These are phyloP conservation scores for Fusarium sp. DNA, from an alignment of 2,329 filamentous ascomycete species.

Conservation along the genomic window DNA sequence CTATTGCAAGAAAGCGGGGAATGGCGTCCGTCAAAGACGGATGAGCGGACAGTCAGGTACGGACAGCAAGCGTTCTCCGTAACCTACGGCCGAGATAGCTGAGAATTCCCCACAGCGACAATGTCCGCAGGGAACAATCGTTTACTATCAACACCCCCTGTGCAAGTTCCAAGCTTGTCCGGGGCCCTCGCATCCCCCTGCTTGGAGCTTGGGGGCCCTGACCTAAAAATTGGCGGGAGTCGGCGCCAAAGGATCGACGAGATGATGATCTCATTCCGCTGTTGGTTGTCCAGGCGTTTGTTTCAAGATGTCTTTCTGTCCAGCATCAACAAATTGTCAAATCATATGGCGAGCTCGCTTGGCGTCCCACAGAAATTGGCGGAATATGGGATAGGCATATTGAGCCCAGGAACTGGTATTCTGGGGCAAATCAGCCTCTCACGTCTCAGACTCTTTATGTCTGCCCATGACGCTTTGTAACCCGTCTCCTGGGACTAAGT, in stretches of 20 bases:
- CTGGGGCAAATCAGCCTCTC: conserved; percentile 30
- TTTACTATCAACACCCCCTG: conserved; percentile 37
- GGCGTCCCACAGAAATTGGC: conserved; percentile 28
- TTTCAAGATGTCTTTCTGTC: conserved; percentile 42
- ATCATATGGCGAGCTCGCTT: conserved; percentile 32
- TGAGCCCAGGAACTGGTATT: conserved; percentile 27
- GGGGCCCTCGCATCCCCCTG: conserved; percentile 26
- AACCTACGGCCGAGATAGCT: conserved; percentile 43
- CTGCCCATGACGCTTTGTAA: conserved; percentile 39
- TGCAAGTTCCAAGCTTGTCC: conserved; percentile 10
- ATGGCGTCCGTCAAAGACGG: conserved; percentile 33
- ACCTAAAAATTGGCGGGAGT: conserved; percentile 45
- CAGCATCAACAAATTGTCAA: conserved; percentile 32
- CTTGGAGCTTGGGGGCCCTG: conserved; percentile 37
- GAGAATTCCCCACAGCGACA: conserved; percentile 36
- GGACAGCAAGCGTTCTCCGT: conserved; percentile 35
- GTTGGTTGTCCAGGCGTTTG: conserved; percentile 45
- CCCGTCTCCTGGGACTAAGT: conserved; percentile 34
- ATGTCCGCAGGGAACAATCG: conserved; percentile 21
- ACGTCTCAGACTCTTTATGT: conserved; percentile 17
- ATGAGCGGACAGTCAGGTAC: conserved; percentile 26
- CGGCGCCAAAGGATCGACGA: conserved; percentile 46
- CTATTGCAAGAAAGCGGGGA: conserved; percentile 41
- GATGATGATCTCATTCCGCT: conserved; percentile 48
- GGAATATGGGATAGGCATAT: conserved; percentile 35